Evolutionary conservation across 2,329 filamentous ascomycete species (phyloP).

Genomic region (Hypoxylon sp.): DNA sequence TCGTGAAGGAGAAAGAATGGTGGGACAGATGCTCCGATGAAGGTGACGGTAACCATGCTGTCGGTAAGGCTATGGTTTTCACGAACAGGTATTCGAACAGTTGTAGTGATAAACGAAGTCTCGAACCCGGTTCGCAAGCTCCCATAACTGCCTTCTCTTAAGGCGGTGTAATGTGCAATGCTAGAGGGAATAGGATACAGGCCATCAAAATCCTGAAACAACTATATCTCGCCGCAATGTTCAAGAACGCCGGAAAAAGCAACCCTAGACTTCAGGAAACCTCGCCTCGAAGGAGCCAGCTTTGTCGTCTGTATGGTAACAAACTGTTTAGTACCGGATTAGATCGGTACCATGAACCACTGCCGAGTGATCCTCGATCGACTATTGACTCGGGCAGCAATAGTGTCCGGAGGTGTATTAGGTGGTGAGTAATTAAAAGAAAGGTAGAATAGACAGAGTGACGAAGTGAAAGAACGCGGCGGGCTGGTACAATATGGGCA

Average conservation of each 20-base stretch:
- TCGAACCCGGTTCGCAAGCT: constrained; percentile 41
- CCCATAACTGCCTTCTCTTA: constrained; percentile 36
- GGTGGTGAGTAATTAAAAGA: constrained; percentile 56
- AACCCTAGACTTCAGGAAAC: constrained; percentile 27
- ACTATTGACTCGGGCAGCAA: constrained; percentile 39
- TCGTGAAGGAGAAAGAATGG: constrained; percentile 39
- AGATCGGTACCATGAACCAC: constrained; percentile 35
- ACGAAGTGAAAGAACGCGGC: constrained; percentile 60
- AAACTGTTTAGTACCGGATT: too few relatives aligned
- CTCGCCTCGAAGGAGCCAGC: constrained; percentile 26
- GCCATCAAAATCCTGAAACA: constrained; percentile 37
- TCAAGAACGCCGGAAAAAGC: constrained; percentile 35
- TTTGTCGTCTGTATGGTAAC: constrained; percentile 32
- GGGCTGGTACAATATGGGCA: constrained; percentile 67
- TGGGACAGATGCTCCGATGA: constrained; percentile 33
- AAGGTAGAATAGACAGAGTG: constrained; percentile 51
- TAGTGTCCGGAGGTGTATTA: constrained; percentile 53
- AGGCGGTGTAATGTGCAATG: constrained; percentile 35
- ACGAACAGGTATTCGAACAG: too few relatives aligned
- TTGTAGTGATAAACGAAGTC: too few relatives aligned
- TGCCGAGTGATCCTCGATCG: constrained; percentile 28
- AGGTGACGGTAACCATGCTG: constrained; percentile 24
- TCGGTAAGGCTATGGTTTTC: constrained; percentile 30
- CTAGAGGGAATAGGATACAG: constrained; percentile 34
- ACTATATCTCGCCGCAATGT: constrained; percentile 37